Percentiles rank a stretch among this genome's conserved stretches.
Conservation (phyloP, 257 asterid species). For the Sherardia arvensis region DNA sequence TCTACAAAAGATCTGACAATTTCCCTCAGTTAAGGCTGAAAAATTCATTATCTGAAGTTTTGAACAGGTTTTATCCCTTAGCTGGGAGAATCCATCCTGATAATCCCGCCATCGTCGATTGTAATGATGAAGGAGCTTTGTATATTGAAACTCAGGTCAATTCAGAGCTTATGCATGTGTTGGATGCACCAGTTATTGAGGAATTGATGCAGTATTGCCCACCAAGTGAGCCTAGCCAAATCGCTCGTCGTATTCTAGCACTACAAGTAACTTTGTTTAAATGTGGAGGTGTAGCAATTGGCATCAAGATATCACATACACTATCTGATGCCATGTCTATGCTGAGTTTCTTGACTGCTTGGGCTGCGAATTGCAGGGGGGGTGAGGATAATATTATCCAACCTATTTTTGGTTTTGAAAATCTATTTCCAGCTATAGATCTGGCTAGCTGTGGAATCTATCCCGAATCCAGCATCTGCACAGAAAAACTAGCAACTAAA, state of each 20-base stretch:
- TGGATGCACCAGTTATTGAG: neutral
- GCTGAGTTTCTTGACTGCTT: constrained; percentile 23
- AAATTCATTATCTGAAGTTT: neutral
- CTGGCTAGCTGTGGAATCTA: constrained; percentile 12
- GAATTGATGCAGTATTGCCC: constrained; percentile 2
- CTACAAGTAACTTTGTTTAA: constrained; percentile 25
- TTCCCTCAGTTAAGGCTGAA: neutral
- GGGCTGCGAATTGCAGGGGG: constrained; percentile 22
- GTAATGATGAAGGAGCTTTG: constrained; percentile 30
- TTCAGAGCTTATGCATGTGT: constrained; percentile 3
- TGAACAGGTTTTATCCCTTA: constrained; percentile 20
- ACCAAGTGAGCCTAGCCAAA: neutral
- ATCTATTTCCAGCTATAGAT: constrained; percentile 20
- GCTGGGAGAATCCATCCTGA: constrained; percentile 22
- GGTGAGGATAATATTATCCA: neutral
- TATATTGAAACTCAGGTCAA: constrained; percentile 21
- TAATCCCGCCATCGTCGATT: constrained; percentile 14
- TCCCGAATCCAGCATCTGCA: constrained; percentile 4
- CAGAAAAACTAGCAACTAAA: constrained; percentile 14
- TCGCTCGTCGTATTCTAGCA: constrained; percentile 12
- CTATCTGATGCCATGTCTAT: constrained; percentile 27
- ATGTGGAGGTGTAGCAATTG: constrained; percentile 31
- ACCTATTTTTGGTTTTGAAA: constrained; percentile 11
- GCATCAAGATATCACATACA: constrained; percentile 22
- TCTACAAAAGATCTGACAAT: neutral